Conservation (phyloP, 2,329 filamentous ascomycete genomes). For the Xylaria sp. region DNA sequence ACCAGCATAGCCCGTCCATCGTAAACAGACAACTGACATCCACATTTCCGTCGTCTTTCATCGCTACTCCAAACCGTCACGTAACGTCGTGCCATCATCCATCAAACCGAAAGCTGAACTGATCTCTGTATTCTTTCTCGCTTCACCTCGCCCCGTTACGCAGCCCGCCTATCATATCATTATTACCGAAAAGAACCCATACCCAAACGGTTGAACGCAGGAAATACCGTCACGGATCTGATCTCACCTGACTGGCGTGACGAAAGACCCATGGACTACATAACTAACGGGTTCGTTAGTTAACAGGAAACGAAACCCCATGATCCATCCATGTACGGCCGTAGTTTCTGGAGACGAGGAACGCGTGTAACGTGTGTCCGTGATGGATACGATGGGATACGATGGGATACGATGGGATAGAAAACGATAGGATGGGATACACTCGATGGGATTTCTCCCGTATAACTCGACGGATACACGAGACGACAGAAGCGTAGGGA, state of each 20-base stretch:
- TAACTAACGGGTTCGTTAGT: too few relatives aligned
- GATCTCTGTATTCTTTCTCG: neutral
- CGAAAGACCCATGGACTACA: neutral
- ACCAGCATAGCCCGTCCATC: neutral
- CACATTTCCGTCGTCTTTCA: neutral
- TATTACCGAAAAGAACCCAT: neutral
- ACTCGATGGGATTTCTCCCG: too few relatives aligned
- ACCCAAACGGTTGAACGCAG: constrained; percentile 6
- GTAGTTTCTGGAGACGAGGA: constrained; percentile 12
- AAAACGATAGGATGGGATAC: too few relatives aligned
- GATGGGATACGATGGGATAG: too few relatives aligned
- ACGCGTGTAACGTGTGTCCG: neutral
- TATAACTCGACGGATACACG: too few relatives aligned
- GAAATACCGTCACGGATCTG: neutral
- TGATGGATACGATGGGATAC: too few relatives aligned
- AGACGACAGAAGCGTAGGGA: too few relatives aligned
- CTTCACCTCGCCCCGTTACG: neutral
- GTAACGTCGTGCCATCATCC: neutral
- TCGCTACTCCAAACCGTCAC: neutral
- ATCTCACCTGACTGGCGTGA: too few relatives aligned
- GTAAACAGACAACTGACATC: neutral
- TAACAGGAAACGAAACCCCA: too few relatives aligned
- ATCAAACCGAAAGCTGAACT: neutral
- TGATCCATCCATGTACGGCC: constrained; percentile 17
- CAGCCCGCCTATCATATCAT: neutral